Evolutionary conservation across 306 rosid species (phyloP).

Genomic region (Castanea sativa): DNA sequence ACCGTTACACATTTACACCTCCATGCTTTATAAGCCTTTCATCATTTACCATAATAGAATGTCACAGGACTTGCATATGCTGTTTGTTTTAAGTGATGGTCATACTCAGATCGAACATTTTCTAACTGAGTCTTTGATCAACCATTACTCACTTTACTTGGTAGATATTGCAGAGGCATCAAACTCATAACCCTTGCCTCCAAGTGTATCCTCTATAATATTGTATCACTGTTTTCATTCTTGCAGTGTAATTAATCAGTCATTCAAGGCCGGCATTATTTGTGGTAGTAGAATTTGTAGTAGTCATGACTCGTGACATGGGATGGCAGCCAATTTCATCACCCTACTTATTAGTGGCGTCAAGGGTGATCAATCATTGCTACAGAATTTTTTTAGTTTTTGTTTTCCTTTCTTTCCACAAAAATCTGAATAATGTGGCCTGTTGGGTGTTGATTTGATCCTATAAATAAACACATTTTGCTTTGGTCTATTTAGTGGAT

Average conservation of each 20-base stretch:
- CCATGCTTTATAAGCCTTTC: no score
- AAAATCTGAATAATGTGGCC: neutral
- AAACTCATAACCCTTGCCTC: neutral
- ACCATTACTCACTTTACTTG: neutral
- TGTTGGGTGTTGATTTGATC: neutral
- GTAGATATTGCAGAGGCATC: no score
- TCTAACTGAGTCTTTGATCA: neutral
- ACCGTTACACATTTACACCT: no score
- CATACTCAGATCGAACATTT: neutral
- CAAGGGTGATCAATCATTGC: no score
- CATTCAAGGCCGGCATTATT: accelerated
- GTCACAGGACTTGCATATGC: neutral
- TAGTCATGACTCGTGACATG: neutral
- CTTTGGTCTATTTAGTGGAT: neutral
- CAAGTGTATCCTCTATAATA: neutral
- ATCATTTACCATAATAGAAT: neutral
- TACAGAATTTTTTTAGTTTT: neutral
- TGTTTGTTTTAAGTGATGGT: neutral
- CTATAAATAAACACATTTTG: neutral
- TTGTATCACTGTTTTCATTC: neutral
- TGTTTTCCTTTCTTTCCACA: neutral
- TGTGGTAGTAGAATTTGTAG: accelerated
- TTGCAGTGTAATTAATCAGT: neutral
- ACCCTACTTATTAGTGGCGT: no score
- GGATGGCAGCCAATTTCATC: neutral